Base-by-base conservation (phyloP, 2,329 filamentous ascomycete genomes). In the Curvularia spicifera region DNA sequence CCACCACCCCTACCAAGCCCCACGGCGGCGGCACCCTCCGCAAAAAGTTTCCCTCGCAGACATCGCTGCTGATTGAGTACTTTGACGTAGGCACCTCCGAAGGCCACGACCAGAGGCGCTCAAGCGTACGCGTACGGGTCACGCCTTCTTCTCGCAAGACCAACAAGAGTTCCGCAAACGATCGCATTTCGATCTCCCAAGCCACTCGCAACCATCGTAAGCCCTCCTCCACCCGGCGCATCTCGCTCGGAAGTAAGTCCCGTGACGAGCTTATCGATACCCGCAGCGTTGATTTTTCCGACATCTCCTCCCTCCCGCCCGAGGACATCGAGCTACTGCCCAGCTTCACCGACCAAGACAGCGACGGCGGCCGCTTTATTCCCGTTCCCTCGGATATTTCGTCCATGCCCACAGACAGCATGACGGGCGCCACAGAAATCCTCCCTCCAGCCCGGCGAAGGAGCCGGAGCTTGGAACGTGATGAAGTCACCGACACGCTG, bases 61-160 rank as follows among this genome's bases (percentile, higher is more conserved):
- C 93, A 37, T 96, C 91, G 56, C 83, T 97, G 66, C 83, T 97
- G 70, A 97, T 97, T 71, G 93, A 97, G 79, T 97, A 96, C 78
- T 97, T 96, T 72, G 93, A 97, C 79, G 91, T 88, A 66, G 87
- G 89, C 63, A 93, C 91, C 76, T 80, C 85, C 56, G 83, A 82
- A 68, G 82, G 78, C 71, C 83, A 79, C 71, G 80, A 82, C 33
- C 85, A 87, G 68, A 89, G 90, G 69, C 88, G 90, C 68, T 93
- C 93, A 12, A 96, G 92, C 75, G 91, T 97, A 53, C 82, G 89
- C 67, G 89, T 91, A 53, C 85, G 88, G 67, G 85, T 97, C 61
- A 96, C 91, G 13, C 93, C 93, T 13, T 83, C 83, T 24, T 80
- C 79, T 65, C 84, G 82, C 75, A 87, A 83, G 72, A 61, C 39